Evolutionary conservation across 345 rosid species (phyloP), one percentile per base, ranked within the genome.

Genomic region (Gossypium anomalum): DNA sequence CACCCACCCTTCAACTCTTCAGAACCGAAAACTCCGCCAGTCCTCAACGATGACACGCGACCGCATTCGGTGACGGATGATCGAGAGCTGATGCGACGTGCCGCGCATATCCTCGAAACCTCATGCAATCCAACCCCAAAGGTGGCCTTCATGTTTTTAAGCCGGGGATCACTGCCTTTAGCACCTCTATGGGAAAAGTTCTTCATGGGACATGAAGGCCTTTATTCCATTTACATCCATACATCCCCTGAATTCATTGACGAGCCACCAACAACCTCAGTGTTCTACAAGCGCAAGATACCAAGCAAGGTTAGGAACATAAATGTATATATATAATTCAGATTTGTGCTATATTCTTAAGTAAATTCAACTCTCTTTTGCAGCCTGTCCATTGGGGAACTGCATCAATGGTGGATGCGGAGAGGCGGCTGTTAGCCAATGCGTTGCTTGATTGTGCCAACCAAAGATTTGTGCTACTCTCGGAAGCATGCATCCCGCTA

Each of bases 141-240:
- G 74, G 78, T 85, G 38, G 90, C 88, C 1, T 87, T 87, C 82
- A 52, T 87, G 90, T 85, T 85, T 82, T 71, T 87, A 76, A 80
- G 82, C 3, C 79, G 80, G 73, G 89, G 88, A 7, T 82, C 75
- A 4, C 78, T 87, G 55, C 25, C 72, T 9, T 65, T 87, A 84
- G 90, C 88, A 14, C 85, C 85, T 0, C 61, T 87, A 38, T 87
- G 87, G 88, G 87, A 87, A 74, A 68, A 59, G 38, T 85, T 87
- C 76, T 85, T 87, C 78, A 41, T 70, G 51, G 87, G 88, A 2
- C 77, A 85, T 7, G 74, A 82, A 62, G 87, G 85, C 34, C 55
- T 85, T 38, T 87, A 82, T 76, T 83, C 88, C 5, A 76, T 87
- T 38, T 85, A 85, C 67, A 83, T 85, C 27, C 90, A 87, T 59